phyloP scores from a whole-genome alignment of 2,329 filamentous ascomycete species.

The Bipolaris bicolor region DNA sequence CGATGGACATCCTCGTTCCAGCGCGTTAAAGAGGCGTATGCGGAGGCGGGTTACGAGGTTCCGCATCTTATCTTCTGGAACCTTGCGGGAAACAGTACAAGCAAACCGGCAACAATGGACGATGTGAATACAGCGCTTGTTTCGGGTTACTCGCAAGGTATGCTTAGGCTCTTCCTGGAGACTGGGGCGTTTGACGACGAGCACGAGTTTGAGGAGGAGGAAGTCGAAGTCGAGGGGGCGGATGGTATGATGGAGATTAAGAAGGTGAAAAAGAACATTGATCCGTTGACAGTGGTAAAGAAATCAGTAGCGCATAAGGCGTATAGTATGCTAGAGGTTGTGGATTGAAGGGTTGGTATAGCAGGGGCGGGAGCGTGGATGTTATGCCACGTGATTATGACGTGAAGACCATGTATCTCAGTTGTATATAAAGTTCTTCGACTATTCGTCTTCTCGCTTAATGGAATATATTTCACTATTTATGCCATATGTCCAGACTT shows the following conservation, averaged over 20 bases:
- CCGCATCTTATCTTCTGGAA: constrained; percentile 68
- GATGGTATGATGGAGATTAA: constrained; percentile 40
- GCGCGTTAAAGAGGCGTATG: constrained; percentile 56
- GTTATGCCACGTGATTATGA: not conserved
- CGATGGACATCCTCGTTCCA: constrained; percentile 58
- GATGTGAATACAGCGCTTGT: constrained; percentile 58
- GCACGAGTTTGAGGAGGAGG: constrained; percentile 49
- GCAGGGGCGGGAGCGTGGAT: not conserved
- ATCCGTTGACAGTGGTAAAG: constrained; percentile 30
- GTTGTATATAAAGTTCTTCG: too few species aligned
- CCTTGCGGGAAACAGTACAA: constrained; percentile 55
- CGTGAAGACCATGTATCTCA: too few species aligned
- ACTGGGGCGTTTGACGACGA: constrained; percentile 54
- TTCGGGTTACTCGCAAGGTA: constrained; percentile 63
- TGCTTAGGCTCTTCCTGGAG: constrained; percentile 65
- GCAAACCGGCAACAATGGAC: constrained; percentile 58
- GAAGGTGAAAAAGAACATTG: constrained; percentile 38
- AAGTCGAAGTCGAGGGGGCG: constrained; percentile 47
- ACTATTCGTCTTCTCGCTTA: too few species aligned
- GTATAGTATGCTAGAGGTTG: constrained; percentile 62
- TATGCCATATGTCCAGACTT: too few species aligned
- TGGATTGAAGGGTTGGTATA: constrained; percentile 52
- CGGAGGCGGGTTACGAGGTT: constrained; percentile 61
- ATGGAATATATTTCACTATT: too few species aligned
- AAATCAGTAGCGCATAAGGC: constrained; percentile 59